Evolutionary conservation across 331 rosid species (phyloP), one percentile per base, ranked within the genome.

Genomic region (Prunus yedoensis): DNA sequence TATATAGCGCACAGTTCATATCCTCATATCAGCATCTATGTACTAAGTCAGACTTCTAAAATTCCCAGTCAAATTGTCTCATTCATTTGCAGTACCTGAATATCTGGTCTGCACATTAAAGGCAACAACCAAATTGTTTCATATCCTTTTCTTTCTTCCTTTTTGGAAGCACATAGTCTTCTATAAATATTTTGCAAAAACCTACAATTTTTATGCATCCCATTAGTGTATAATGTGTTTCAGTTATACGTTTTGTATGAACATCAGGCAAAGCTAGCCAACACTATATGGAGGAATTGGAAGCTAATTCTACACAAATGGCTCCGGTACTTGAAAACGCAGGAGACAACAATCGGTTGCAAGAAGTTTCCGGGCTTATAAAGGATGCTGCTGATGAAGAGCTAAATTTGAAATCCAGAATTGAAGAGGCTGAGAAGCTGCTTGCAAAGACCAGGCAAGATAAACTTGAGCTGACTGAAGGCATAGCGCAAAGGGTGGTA

Each of bases 401-500:
- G 16, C 75, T 77, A 3, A 46, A 74, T 62, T 52, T 76, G 12
- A 41, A 79, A 54, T 70, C 77, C 66, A 80, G 64, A 74, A 78
- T 86, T 27, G 76, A 74, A 68, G 57, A 68, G 65, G 78, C 83
- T n/a, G 74, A 72, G 80, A 77, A 71, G 4, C 7, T 71, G 52
- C 8, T 81, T 25, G 63, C 66, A 56, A 78, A 82, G 75, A 53
- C 72, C 74, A 68, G 80, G 45, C 70, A 50, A 10, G 78, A 78
- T 4, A 64, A 59, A 52, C 2, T 5, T 51, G 23, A 51, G 74
- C 27, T 83, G 58, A 54, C 14, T 58, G 53, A 59, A 43, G 66
- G 16, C 20, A 23, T 85, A 38, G 5, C 20, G 7, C 70, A 78
- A n/a, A 84, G 46, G 71, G 74, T 1, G 76, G 87, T 80, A 80